Conservation (phyloP, 2,329 filamentous ascomycete genomes). For the Xylaria sp. region DNA sequence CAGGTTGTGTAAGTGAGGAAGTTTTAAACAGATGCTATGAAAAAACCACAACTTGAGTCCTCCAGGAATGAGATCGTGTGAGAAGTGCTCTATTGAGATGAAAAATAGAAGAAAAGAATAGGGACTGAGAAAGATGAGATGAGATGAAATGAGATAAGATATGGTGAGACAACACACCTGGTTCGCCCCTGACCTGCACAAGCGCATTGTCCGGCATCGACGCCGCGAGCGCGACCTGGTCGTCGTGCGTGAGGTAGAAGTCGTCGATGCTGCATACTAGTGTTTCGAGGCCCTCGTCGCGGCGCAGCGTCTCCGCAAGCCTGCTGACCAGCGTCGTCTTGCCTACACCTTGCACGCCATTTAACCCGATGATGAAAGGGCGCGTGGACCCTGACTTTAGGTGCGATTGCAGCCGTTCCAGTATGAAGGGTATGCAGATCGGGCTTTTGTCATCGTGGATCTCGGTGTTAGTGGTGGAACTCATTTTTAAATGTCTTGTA, state of each 20-base stretch:
- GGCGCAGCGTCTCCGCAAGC: conserved; percentile 70
- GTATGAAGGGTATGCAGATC: conserved; percentile 81
- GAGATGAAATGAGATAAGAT: background rate
- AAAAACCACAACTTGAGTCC: no score
- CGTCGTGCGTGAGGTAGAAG: conserved; percentile 80
- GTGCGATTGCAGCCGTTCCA: conserved; percentile 67
- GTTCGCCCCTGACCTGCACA: conserved; percentile 84
- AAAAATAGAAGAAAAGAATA: no score
- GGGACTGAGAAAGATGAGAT: background rate
- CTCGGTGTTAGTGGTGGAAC: conserved; percentile 7
- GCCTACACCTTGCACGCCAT: conserved; percentile 90
- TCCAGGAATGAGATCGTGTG: no score
- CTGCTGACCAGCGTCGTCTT: conserved; percentile 87
- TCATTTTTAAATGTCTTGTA: no score
- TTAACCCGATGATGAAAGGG: conserved; percentile 88
- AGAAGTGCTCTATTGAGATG: no score
- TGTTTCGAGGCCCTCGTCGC: conserved; percentile 68
- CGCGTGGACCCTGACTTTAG: conserved; percentile 49
- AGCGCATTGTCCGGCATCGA: conserved; percentile 77
- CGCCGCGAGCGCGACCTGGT: conserved; percentile 73
- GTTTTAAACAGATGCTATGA: no score
- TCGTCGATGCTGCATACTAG: conserved; percentile 88
- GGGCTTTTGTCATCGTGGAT: conserved; percentile 82
- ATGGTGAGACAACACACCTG: conserved; percentile 61
- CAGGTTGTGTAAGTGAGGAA: background rate